Conservation (phyloP, 129 eudicot species). For the Tagetes erecta region DNA sequence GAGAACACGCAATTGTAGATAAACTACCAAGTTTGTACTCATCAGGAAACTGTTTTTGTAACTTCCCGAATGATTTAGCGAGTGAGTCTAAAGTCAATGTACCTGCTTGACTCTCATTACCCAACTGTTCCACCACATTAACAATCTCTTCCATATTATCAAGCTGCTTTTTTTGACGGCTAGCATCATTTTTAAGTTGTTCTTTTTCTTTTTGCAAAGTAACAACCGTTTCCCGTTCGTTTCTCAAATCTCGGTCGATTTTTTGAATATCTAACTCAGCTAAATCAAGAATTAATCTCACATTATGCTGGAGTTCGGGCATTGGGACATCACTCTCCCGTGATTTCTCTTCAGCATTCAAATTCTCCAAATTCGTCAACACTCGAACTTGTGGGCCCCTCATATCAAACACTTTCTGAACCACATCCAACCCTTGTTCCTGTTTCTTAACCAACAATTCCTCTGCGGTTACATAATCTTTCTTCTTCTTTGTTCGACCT, state of each 20-base stretch:
- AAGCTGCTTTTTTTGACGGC: slow-evolving; percentile 55
- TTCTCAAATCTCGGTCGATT: slow-evolving; percentile 63
- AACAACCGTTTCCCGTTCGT: slow-evolving; percentile 67
- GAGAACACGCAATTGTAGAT: slow-evolving; percentile 63
- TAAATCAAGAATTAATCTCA: slow-evolving; percentile 60
- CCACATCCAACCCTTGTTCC: slow-evolving; percentile 65
- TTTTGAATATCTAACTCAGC: slow-evolving; percentile 73
- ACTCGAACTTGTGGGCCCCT: slow-evolving; percentile 87
- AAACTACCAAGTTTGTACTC: slow-evolving; percentile 60
- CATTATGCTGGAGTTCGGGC: slow-evolving; percentile 86
- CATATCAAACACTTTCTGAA: slow-evolving; percentile 80
- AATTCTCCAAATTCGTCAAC: slow-evolving; percentile 66
- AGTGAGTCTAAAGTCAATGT: slow-evolving; percentile 63
- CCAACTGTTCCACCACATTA: slow-evolving; percentile 46
- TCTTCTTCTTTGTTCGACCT: slow-evolving; percentile 43
- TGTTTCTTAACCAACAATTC: slow-evolving; percentile 71
- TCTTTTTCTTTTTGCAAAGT: slow-evolving; percentile 73
- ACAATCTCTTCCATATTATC: slow-evolving; percentile 61
- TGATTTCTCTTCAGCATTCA: slow-evolving; percentile 71
- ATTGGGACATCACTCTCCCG: slow-evolving; percentile 60
- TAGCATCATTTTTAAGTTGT: slow-evolving; percentile 54
- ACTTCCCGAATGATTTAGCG: slow-evolving; percentile 50
- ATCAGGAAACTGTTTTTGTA: slow-evolving; percentile 52
- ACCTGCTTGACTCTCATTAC: slow-evolving; percentile 43
- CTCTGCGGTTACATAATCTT: slow-evolving; percentile 63